These are phyloP conservation scores for Penicillium dipodomyicola DNA, from an alignment of 495 filamentous ascomycete genomes.

Conservation along the genomic window DNA sequence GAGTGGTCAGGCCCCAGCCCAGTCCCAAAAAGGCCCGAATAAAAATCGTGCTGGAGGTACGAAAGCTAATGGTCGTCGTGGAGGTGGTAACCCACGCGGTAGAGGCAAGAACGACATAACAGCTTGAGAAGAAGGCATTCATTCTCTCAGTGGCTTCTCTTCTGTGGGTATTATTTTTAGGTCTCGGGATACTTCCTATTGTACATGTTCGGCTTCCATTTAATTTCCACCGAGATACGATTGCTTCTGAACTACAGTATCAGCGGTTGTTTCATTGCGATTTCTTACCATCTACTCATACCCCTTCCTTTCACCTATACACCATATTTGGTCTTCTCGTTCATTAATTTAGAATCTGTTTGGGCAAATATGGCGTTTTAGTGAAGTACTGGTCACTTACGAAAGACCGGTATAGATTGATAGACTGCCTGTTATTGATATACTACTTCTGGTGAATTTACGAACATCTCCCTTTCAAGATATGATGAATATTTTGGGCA, in stretches of 20 bases:
- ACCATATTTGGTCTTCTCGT: not conserved
- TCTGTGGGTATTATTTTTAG: not conserved
- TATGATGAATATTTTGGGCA: too few species aligned
- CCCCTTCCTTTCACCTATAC: not conserved
- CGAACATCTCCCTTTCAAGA: not conserved
- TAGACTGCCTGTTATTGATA: not conserved
- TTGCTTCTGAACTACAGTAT: not conserved
- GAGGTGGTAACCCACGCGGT: constrained; percentile 18
- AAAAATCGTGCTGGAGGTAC: constrained; percentile 9
- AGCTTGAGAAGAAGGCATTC: not conserved
- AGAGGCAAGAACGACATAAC: constrained; percentile 13
- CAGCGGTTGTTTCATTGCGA: not conserved
- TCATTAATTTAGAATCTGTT: not conserved
- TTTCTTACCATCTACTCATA: not conserved
- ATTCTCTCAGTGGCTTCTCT: not conserved
- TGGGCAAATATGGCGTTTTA: not conserved
- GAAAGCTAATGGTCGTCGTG: constrained; percentile 20
- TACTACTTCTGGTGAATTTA: not conserved
- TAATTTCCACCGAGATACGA: not conserved
- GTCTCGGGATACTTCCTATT: not conserved
- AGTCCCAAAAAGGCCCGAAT: constrained; percentile 1
- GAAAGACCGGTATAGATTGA: not conserved
- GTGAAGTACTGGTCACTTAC: not conserved
- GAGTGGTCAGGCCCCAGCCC: constrained; percentile 10
- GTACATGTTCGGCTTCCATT: not conserved